Base-by-base conservation (phyloP, 352 stramenopile genomes). In the Detonula confervacea region DNA sequence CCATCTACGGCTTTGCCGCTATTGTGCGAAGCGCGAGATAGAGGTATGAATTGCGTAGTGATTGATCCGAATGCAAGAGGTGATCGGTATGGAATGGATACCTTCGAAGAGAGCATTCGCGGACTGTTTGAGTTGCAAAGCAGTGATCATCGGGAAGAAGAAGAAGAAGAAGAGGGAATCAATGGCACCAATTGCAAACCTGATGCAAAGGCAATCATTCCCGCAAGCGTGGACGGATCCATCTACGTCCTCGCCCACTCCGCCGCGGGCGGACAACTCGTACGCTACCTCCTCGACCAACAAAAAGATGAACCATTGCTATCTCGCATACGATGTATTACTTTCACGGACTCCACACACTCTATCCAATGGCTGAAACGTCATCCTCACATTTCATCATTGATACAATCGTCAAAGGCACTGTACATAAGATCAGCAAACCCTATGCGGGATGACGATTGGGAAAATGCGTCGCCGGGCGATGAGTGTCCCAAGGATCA, bases 341-440 rank as follows among this genome's bases (percentile, higher is more conserved):
- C 82, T 2, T 92, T 92, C 67, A 92, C 87, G 20, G 87, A 92
- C 54, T 91, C 85, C 16, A 93, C 83, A 39, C 86, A 92, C 46
- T 88, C 83, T 14, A 87, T 93, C 35, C 88, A 92, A 77, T 93
- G 88, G 88, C 24, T 77, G 1, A 80, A 76, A 65, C 44, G 78
- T 30, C 61, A 86, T 18, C 70, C 72, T 37, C 30, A 73, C 11
- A 57, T 93, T n/a, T 64, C 59, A n/a, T 52, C 80, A 6, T 57
- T 91, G 11, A 71, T 93, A 20, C 63, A 91, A 82, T 90, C 83
- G 12, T 81, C 80, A 11, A 77, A 67, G 20, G 73, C 66, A 16
- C 59, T 91, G 0, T 93, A 93, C 51, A 78, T 91, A 39, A 83
- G 74, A 59, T 79, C 77, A 37, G 44, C 80, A 18, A 89, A 89